Base-by-base conservation (phyloP, 176 grass and related monocot genomes). In the Paspalum vaginatum region DNA sequence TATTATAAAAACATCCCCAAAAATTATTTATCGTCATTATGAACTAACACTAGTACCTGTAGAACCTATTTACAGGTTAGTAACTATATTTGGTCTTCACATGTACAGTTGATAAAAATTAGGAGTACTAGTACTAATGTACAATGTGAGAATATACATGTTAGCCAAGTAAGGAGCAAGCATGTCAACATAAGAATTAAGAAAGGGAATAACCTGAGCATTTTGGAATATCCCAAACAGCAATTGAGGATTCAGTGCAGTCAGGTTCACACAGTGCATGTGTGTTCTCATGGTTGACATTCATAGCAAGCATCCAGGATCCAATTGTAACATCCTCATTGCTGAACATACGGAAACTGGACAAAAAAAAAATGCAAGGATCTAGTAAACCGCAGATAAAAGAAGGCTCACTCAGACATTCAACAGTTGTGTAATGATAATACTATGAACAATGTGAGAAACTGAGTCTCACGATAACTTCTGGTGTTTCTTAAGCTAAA, bases 271-370 rank as follows among this genome's bases (percentile, higher is more conserved):
- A 99, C 38, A 99, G 88, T 59, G 88, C 79, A 77, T 88, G 97
- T 0, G 84, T 85, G 58, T 99, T 93, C 86, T 99, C 97, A 65
- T 99, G 92, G 84, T 96, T 99, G 4, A 96, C 97, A 38, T 99
- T 99, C 97, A 99, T 96, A 48, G 93, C 93, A 65, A 96, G 93
- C 97, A 99, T 99, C 97, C 97, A 99, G 16, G 93, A 89, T 73
- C 97, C 97, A 22, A 99, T 91, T 50, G 97, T 96, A 68, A 99
- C 93, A 61, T 99, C 97, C 76, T 99, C 97, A 39, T 99, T 99
- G 91, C 78, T 99, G 76, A 99, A 99, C 97, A 99, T 99, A 15
- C 97, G 91, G 87, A 99, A 96, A 82, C 97, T 99, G 88, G 40
- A 89, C 64, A 78, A 68, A 78, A 68, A 32, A 72, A 4, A 82